Evolutionary conservation across 225 moss, liverwort and hornwort species (phyloP).

Genomic region (Pseudisothecium myosuroides): DNA sequence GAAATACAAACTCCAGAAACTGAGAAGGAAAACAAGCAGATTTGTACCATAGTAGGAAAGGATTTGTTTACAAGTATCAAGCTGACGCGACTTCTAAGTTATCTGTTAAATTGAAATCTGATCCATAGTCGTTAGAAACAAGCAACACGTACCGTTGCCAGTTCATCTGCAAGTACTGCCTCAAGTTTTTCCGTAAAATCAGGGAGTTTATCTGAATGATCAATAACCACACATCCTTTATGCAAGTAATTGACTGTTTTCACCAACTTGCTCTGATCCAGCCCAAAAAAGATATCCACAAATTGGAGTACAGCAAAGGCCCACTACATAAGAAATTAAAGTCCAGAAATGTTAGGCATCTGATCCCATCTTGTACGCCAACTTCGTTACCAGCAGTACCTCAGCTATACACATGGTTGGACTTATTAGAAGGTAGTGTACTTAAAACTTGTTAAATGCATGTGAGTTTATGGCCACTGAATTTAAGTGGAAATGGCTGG

Average conservation of each 20-base stretch:
- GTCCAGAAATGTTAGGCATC: neutral
- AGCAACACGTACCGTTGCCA: neutral
- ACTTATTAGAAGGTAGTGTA: neutral
- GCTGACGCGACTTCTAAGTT: neutral
- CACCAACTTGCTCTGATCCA: slow-evolving; percentile 67
- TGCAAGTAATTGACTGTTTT: slow-evolving; percentile 55
- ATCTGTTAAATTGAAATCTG: neutral
- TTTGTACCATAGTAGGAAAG: neutral
- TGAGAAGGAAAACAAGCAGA: neutral
- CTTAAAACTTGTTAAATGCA: neutral
- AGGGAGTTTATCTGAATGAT: slow-evolving; percentile 45
- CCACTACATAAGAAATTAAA: neutral
- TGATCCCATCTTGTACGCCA: neutral
- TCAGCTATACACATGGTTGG: too few relatives aligned
- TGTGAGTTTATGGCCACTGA: neutral
- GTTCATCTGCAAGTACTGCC: slow-evolving; percentile 25
- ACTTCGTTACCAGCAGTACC: neutral
- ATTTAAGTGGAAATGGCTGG: neutral
- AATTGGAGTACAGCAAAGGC: neutral
- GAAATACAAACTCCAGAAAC: neutral
- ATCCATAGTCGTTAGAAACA: neutral
- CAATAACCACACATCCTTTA: slow-evolving; percentile 61
- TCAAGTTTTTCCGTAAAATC: slow-evolving; percentile 35
- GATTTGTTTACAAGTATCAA: neutral
- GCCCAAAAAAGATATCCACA: neutral